Base-by-base conservation (phyloP, 768 basidiomycete species). In the Pleurotus pulmonarius region DNA sequence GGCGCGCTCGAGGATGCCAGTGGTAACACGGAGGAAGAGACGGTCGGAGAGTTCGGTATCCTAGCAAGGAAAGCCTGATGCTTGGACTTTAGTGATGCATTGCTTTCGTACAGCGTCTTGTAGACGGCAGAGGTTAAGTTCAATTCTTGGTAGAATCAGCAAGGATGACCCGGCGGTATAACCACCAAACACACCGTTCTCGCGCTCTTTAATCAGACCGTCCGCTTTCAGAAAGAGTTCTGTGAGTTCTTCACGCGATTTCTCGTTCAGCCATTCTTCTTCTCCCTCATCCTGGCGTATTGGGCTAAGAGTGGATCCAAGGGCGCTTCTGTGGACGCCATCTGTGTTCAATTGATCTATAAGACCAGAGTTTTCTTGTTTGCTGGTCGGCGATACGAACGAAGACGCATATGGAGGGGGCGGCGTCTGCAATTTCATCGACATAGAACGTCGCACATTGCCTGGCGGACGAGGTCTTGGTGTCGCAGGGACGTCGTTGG, bases 391-490 rank as follows among this genome's bases (percentile, higher is more conserved):
- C 62, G 71, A 61, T 58, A 69, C 51, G 67, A 74, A 68, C n/a
- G 76, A 70, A 20, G 75, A 73, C 40, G 72, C 79, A 67, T 89
- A 88, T 2, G 78, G 71, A 0, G 84, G 83, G 22, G 84, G 83
- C 2, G 83, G 84, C 3, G 83, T 77, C 6, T 72, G 70, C 41
- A 49, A 16, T 29, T 58, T 58, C 46, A 71, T 48, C 1, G 75
- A 72, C 26, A 71, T 67, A 37, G 78, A 70, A 47, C 85, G 80
- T 53, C 87, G 81, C 22, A 77, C 69, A 72, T 83, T 84, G 3
- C 87, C 88, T 40, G 89, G 89, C 4, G 89, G 89, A 12, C 81
- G 76, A 3, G 89, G 88, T 46, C 88, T 82, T 15, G 86, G 83
- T 12, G 85, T 85, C 40, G 74, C 73, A 46, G 68, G 65, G 34